Evolutionary conservation across 345 rosid genomes (phyloP), one percentile per base, ranked within the genome.

Genomic region (Citrus medica): DNA sequence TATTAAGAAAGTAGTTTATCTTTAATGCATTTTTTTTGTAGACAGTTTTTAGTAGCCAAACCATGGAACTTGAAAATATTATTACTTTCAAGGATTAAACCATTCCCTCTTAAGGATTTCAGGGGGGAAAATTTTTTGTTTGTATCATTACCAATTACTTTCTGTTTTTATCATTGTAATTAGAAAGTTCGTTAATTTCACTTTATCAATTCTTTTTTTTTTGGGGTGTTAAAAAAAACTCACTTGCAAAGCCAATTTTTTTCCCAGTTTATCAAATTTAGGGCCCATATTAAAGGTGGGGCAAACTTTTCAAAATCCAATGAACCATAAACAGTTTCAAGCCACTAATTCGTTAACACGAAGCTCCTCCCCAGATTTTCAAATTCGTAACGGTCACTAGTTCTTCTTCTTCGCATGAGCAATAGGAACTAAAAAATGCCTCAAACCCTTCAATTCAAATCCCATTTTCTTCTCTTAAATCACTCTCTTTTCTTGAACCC

Each of bases 401-500:
- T 56, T 75, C n/a, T 48, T 40, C 24, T 73, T 37, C 17, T 3
- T 28, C 75, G 4, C 67, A 60, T 4, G 12, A 78, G 62, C 19
- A 25, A 1, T 7, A 19, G 32, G 4, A 56, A 28, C 46, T 46
- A 58, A 38, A 58, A 38, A 69, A 85, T 83, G 86, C 68, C 61
- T 32, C 38, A 32, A 21, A 66, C 67, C 28, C 59, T 82, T 5
- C 35, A 38, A 7, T 69, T 79, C 68, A 79, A 48, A 9, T 79
- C 82, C 32, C 87, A 13, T 40, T 51, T 76, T 65, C 64, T 80
- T 68, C 77, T 28, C 16, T 42, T n/a, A 8, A 67, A 67, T 16
- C 58, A 1, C 55, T 30, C 17, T 68, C 27, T 79, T 68, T 32
- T n/a, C 28, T 22, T 40, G 13, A 71, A 81, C 60, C 84, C 84